Evolutionary conservation across 2,329 filamentous ascomycete genomes (phyloP).

Genomic region (Pseudogymnoascus sp.): DNA sequence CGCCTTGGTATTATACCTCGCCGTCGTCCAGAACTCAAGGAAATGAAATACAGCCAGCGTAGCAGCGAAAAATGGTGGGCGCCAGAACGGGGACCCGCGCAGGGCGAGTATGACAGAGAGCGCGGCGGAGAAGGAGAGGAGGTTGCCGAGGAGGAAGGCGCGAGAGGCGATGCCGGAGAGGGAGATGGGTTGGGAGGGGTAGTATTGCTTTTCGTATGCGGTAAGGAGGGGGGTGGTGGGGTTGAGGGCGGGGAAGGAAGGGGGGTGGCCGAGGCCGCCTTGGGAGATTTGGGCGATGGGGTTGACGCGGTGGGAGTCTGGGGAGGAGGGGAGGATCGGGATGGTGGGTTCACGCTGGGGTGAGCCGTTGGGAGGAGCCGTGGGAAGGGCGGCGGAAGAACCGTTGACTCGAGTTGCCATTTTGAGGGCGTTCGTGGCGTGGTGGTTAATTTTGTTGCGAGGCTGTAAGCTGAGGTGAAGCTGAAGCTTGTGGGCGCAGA

Average conservation of each 20-base stretch:
- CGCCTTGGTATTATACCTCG: constrained; percentile 67
- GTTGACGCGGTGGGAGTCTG: neutral
- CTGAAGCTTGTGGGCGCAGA: neutral
- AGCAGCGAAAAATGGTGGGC: constrained; percentile 56
- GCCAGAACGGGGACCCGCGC: constrained; percentile 39
- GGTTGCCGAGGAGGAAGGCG: constrained; percentile 27
- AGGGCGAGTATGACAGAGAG: constrained; percentile 16
- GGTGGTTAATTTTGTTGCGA: neutral
- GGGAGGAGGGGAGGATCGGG: neutral
- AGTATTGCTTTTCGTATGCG: constrained; percentile 23
- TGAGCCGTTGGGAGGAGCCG: constrained; percentile 10
- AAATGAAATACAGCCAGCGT: constrained; percentile 82
- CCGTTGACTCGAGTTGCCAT: constrained; percentile 9
- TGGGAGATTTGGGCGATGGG: constrained; percentile 9
- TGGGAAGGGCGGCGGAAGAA: too few relatives aligned
- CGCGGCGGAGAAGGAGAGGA: constrained; percentile 15
- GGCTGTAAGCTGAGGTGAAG: neutral
- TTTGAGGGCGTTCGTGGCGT: neutral
- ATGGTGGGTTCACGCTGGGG: neutral
- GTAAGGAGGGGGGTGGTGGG: constrained; percentile 9
- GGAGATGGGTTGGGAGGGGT: constrained; percentile 24
- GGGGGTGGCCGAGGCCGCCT: constrained; percentile 3
- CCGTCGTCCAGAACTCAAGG: constrained; percentile 90
- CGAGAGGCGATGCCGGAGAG: constrained; percentile 31
- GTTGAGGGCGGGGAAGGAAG: neutral